Conservation (phyloP, 768 basidiomycete genomes). For the Lactarius indigo region DNA sequence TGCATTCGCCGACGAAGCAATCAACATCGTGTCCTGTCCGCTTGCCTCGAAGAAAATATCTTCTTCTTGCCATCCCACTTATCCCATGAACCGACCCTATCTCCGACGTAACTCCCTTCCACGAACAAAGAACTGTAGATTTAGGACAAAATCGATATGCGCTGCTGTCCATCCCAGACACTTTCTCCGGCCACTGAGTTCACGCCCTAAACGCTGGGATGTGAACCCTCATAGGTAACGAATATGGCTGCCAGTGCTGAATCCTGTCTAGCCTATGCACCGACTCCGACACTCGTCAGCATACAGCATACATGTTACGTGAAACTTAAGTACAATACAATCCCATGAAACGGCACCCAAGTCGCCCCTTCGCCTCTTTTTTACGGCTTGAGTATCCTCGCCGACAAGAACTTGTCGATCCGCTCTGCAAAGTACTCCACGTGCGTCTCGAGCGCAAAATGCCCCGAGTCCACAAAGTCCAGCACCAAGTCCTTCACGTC, state of each 20-base stretch:
- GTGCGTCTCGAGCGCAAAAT: conserved; percentile 39
- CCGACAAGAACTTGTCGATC: conserved; percentile 23
- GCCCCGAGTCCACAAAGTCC: conserved; percentile 41
- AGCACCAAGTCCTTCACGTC: conserved; percentile 39
- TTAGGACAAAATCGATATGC: too few relatives aligned
- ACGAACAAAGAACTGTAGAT: too few relatives aligned
- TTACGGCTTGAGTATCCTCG: conserved; percentile 5
- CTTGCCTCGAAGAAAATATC: too few relatives aligned
- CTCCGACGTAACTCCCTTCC: too few relatives aligned
- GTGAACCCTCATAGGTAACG: neutral
- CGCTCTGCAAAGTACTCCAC: conserved; percentile 32
- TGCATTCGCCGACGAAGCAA: too few relatives aligned
- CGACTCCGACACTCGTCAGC: neutral
- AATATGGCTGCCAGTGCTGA: neutral
- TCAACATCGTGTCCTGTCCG: too few relatives aligned
- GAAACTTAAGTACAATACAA: neutral
- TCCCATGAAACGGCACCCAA: neutral
- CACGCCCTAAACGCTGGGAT: too few relatives aligned
- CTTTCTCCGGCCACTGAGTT: too few relatives aligned
- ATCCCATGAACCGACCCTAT: too few relatives aligned
- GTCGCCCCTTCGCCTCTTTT: neutral
- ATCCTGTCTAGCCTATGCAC: neutral
- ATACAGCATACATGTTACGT: neutral
- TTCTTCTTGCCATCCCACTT: too few relatives aligned
- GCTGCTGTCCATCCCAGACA: too few relatives aligned